Evolutionary conservation across 2,329 filamentous ascomycete genomes (phyloP).

Genomic region (Rhynchosporium graminicola): DNA sequence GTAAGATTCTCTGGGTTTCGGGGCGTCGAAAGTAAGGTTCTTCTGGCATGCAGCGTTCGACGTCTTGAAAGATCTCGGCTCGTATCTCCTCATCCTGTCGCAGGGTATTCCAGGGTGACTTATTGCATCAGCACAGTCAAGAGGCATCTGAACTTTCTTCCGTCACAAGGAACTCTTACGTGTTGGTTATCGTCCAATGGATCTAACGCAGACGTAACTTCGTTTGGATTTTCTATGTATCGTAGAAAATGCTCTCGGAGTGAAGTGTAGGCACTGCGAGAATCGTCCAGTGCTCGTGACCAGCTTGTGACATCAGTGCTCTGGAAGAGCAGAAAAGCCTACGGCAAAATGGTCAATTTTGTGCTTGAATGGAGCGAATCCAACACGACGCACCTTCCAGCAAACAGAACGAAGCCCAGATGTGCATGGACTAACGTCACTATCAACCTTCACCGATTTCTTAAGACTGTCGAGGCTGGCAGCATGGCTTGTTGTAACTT

Average conservation of each 20-base stretch:
- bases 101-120: slow-evolving; percentile 91
- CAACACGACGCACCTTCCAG: slow-evolving; percentile 70
- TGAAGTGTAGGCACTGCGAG: slow-evolving; percentile 72
- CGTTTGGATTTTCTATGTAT: slow-evolving; percentile 82
- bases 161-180: slow-evolving; percentile 42
- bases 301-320: slow-evolving; percentile 66
- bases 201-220: slow-evolving; percentile 73
- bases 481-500: slow-evolving; percentile 59
- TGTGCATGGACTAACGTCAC: slow-evolving; percentile 62
- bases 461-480: slow-evolving; percentile 62
- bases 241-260: slow-evolving; percentile 74
- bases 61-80: slow-evolving; percentile 90
- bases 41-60: slow-evolving; percentile 86
- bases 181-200: slow-evolving; percentile 79
- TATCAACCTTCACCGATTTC: slow-evolving; percentile 62
- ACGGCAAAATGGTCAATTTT: slow-evolving; percentile 14
- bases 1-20: slow-evolving; percentile 74
- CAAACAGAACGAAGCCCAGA: slow-evolving; percentile 81
- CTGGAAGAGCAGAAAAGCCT: slow-evolving; percentile 82
- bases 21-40: slow-evolving; percentile 85
- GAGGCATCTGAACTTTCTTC: slow-evolving; percentile 17
- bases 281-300: slow-evolving; percentile 65
- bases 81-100: slow-evolving; percentile 81
- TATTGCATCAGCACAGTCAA: slow-evolving; percentile 46
- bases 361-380: slow-evolving; percentile 5